These are phyloP conservation scores for Geum urbanum DNA, from an alignment of 306 rosid species.

Conservation along the genomic window DNA sequence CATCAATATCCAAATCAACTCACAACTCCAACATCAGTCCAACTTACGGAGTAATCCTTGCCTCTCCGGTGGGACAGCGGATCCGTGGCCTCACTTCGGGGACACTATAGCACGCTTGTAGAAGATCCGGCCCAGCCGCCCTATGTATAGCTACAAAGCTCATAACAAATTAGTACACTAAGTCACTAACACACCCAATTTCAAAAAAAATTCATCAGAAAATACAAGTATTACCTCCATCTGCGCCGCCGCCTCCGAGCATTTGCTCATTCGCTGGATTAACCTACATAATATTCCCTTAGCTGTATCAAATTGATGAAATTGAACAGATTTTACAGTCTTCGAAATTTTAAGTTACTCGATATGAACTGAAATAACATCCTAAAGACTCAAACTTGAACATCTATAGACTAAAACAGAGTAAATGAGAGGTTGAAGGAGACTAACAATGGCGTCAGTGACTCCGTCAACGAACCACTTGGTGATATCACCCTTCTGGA, in stretches of 20 bases:
- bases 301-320: background rate
- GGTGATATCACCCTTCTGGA: conserved; percentile 85
- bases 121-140: conserved; percentile 83
- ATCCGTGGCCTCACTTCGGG: conserved; percentile 66
- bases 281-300: conserved; percentile 39
- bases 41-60: conserved; percentile 76
- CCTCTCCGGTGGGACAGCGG: conserved; percentile 93
- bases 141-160: conserved; percentile 63
- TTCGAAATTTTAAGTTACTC: too few relatives aligned
- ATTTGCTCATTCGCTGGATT: conserved; percentile 89
- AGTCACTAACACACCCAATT: background rate
- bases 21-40: background rate
- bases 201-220: background rate
- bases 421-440: background rate
- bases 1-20: background rate
- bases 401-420: too few relatives aligned
- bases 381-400: background rate
- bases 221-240: conserved; percentile 59
- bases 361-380: background rate
- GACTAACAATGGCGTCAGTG: conserved; percentile 72
- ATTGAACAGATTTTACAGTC: background rate
- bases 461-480: conserved; percentile 71
- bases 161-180: background rate
- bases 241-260: conserved; percentile 96
- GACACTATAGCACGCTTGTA: conserved; percentile 57